Evolutionary conservation across 2,329 filamentous ascomycete genomes (phyloP).

Genomic region (Paecilomyces dactylethromorphus): DNA sequence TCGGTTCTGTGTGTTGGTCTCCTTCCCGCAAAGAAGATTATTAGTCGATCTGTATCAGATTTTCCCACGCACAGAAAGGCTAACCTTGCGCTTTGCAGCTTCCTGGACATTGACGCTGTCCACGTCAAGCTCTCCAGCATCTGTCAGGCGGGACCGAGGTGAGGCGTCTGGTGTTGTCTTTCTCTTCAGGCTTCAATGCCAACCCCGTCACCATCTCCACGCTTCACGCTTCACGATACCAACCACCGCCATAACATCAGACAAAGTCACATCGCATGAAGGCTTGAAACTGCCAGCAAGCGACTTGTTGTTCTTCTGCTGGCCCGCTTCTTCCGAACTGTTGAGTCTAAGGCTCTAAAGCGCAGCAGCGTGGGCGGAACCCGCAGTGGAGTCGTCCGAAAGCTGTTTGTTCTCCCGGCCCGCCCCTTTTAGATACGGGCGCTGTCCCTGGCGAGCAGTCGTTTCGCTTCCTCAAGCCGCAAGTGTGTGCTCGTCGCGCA

Average conservation of each 20-base stretch:
- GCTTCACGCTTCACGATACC: background rate
- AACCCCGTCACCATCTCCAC: background rate
- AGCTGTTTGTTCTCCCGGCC: background rate
- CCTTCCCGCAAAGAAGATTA: background rate
- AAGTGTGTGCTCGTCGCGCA: background rate
- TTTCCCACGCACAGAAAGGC: background rate
- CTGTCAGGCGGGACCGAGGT: background rate
- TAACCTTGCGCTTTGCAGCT: background rate
- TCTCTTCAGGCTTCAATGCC: background rate
- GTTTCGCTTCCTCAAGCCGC: background rate
- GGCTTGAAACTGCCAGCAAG: background rate
- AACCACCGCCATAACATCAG: background rate
- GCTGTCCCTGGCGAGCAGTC: background rate
- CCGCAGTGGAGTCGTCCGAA: background rate
- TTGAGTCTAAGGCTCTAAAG: background rate
- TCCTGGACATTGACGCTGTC: background rate
- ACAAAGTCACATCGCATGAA: background rate
- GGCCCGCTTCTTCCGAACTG: background rate
- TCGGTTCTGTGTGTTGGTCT: background rate
- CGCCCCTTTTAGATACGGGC: background rate
- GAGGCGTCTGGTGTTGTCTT: background rate
- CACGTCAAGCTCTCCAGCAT: background rate
- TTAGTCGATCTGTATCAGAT: background rate
- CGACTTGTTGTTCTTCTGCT: background rate
- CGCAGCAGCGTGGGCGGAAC: background rate